Evolutionary conservation across 2,329 filamentous ascomycete genomes (phyloP).

Genomic region (Escovopsis weberi): DNA sequence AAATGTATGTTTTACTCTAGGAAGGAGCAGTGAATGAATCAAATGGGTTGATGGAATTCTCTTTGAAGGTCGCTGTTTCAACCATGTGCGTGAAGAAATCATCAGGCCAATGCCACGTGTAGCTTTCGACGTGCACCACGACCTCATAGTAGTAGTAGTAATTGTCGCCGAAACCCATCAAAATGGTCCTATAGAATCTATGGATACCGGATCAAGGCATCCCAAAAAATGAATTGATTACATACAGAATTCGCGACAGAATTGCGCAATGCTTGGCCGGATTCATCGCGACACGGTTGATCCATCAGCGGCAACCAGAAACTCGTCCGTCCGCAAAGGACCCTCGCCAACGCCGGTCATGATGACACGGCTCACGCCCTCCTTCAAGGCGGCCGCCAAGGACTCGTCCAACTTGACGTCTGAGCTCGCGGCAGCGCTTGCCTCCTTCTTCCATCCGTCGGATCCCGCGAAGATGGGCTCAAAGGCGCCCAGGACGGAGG

Average conservation of each 20-base stretch:
- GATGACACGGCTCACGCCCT: conserved; percentile 79
- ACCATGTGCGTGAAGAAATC: no score
- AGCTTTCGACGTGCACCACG: no score
- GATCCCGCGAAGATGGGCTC: conserved; percentile 48
- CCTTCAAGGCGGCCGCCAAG: conserved; percentile 51
- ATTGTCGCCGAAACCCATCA: no score
- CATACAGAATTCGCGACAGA: not conserved
- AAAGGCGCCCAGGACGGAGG: conserved; percentile 62
- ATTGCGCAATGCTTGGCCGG: conserved; percentile 18
- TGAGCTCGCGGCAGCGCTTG: conserved; percentile 36
- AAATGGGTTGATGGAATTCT: no score
- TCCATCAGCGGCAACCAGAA: conserved; percentile 56
- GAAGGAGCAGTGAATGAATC: no score
- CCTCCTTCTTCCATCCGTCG: conserved; percentile 54
- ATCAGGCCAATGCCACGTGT: no score
- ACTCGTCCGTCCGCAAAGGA: conserved; percentile 64
- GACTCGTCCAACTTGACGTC: conserved; percentile 48
- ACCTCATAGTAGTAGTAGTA: no score
- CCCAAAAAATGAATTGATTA: no score
- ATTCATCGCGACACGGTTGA: conserved; percentile 12
- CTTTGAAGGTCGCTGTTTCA: no score
- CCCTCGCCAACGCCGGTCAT: conserved; percentile 85
- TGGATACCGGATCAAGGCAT: no score
- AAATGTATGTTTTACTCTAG: no score
- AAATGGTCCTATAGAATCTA: no score